Conservation (phyloP, 306 rosid species). For the Cucurbita ficifolia region DNA sequence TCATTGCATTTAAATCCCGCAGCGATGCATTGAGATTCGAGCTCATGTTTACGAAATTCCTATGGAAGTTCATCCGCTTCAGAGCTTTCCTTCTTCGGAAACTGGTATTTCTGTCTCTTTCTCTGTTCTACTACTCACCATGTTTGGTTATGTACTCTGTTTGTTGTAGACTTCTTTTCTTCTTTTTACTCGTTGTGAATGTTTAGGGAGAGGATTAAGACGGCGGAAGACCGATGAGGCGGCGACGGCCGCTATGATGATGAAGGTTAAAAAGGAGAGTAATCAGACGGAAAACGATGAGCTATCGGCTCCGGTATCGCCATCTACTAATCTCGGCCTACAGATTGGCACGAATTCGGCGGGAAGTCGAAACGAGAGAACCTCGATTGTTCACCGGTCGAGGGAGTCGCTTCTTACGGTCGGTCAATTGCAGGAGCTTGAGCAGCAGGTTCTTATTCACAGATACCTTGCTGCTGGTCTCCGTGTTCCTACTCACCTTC, state of each 20-base stretch:
- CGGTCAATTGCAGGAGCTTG: constrained; percentile 49
- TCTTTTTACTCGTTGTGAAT: not conserved
- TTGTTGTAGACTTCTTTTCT: not conserved
- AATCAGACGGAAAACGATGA: constrained; percentile 14
- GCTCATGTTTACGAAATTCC: not conserved
- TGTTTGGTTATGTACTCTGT: not conserved
- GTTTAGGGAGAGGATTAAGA: constrained; percentile 14
- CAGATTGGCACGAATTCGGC: constrained; percentile 19
- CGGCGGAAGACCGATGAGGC: constrained; percentile 21
- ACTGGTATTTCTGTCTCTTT: not conserved
- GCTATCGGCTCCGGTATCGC: constrained; percentile 8
- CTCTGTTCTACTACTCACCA: not conserved
- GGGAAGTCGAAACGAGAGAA: not conserved
- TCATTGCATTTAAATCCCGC: not conserved
- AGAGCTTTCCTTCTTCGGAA: not conserved
- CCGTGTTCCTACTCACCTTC: constrained; percentile 41
- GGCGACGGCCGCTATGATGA: constrained; percentile 13
- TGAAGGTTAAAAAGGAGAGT: constrained; percentile 11
- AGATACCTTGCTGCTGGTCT: constrained; percentile 30
- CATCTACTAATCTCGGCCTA: constrained; percentile 18
- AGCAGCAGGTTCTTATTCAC: constrained; percentile 42
- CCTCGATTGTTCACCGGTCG: not conserved
- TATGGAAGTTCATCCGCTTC: constrained; percentile 10
- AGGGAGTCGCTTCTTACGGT: constrained; percentile 23
- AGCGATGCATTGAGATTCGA: not conserved